Conservation (phyloP, 2,329 filamentous ascomycete genomes). For the Ascochyta clinopodiicola region DNA sequence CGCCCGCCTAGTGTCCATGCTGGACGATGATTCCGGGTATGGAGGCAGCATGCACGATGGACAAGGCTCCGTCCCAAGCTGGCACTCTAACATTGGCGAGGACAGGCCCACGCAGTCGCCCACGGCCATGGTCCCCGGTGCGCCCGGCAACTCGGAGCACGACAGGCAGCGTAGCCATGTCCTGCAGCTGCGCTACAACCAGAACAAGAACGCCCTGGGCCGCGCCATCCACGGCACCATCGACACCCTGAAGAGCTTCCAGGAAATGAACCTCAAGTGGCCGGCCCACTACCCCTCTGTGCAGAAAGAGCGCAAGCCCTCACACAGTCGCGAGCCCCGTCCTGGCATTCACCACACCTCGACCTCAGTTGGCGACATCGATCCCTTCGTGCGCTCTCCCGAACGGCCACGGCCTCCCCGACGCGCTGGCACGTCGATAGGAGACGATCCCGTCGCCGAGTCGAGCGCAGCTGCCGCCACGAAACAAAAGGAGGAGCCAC, state of each 20-base stretch:
- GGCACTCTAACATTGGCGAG: constrained; percentile 63
- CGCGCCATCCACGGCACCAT: constrained; percentile 87
- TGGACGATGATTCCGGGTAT: constrained; percentile 91
- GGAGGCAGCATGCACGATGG: constrained; percentile 75
- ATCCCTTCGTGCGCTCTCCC: constrained; percentile 46
- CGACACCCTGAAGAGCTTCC: constrained; percentile 80
- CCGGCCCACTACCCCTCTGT: constrained; percentile 94
- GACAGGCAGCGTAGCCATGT: constrained; percentile 78
- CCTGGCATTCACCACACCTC: constrained; percentile 70
- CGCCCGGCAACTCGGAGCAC: constrained; percentile 61
- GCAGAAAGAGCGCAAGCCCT: constrained; percentile 57
- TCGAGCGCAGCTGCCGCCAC: constrained; percentile 75
- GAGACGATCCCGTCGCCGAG: constrained; percentile 65
- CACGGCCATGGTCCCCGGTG: constrained; percentile 58
- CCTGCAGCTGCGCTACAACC: constrained; percentile 93
- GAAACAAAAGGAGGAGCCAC: constrained; percentile 70
- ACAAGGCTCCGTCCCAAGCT: constrained; percentile 62
- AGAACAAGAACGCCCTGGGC: constrained; percentile 84
- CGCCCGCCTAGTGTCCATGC: constrained; percentile 76
- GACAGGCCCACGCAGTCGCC: constrained; percentile 65
- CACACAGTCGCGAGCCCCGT: constrained; percentile 58
- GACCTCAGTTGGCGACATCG: constrained; percentile 62
- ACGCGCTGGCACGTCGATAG: constrained; percentile 75
- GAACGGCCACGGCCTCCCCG: constrained; percentile 62
- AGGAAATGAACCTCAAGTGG: constrained; percentile 90